These are phyloP conservation scores for Camellia granthamiana DNA, from an alignment of 148 eudicot species.

Conservation along the genomic window DNA sequence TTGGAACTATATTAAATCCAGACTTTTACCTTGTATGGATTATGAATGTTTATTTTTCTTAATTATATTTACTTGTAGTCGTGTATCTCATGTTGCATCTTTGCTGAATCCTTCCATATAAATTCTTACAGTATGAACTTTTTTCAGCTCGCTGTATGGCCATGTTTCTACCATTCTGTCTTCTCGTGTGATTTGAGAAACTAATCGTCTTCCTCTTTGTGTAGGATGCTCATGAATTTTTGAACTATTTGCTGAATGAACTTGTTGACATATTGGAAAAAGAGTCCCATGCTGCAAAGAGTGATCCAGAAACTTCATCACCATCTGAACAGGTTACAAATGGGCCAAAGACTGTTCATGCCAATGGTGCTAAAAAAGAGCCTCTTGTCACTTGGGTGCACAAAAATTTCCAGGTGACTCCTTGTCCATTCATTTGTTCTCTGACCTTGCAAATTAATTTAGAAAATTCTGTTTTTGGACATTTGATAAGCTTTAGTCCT, in stretches of 20 bases:
- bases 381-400: constrained; percentile 81
- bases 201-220: constrained; percentile 7
- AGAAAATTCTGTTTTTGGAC: background rate
- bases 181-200: background rate
- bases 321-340: constrained; percentile 29
- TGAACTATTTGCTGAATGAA: constrained; percentile 75
- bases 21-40: background rate
- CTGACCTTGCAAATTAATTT: background rate
- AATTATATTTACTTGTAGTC: too few species aligned
- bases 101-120: background rate
- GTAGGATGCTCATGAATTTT: constrained; percentile 89
- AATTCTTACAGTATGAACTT: background rate
- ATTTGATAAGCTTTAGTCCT: background rate
- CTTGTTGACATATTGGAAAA: constrained; percentile 48
- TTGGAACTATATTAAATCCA: too few species aligned
- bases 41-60: too few species aligned
- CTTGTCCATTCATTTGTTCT: background rate
- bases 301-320: constrained; percentile 28
- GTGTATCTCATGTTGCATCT: background rate
- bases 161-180: background rate
- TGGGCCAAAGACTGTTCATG: constrained; percentile 40
- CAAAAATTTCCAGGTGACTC: constrained; percentile 71
- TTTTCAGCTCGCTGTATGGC: background rate
- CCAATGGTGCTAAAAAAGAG: constrained; percentile 44
- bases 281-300: constrained; percentile 54